Evolutionary conservation across 2,329 filamentous ascomycete genomes (phyloP), one percentile per base, ranked within the genome.

Genomic region (Paecilomyces formosus): DNA sequence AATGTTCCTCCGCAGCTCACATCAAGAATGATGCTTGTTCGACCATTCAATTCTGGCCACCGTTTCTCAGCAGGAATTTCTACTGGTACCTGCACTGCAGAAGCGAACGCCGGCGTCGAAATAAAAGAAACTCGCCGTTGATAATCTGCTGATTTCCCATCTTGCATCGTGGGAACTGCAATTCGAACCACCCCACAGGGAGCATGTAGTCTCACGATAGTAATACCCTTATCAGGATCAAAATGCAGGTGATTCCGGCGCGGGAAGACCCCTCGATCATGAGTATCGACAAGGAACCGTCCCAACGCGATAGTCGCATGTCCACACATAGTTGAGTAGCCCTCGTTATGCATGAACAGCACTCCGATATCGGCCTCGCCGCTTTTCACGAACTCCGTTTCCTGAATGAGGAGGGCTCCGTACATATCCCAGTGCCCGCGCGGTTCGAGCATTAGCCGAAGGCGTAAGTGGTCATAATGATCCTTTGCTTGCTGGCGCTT

Each of bases 341-440:
- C 79, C 3, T 77, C 76, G 31, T 79, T 79, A 31, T 78, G 77
- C 60, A 72, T 72, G 65, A 81, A 81, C 2, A 82, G 62, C 1
- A 78, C 76, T 3, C 78, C 79, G 26, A 81, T 76, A 61, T 81
- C 70, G 0, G 79, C 80, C n/a, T 74, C 62, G 1, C 74, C 73
- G 1, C 63, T 59, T 6, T 54, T 50, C n/a, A 73, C 71, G 0
- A 77, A 68, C 63, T 79, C 78, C 3, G 79, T 79, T 21, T 74
- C 69, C 0, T 65, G 72, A 1, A 67, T 62, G 51, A 82, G 67
- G 26, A 82, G 72, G 5, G 78, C 79, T 2, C 80, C 79, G 60
- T 82, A 82, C 80, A 82, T 82, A 58, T 79, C 80, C 13, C 69
- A 68, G 62, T 82, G 79, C 13, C 79, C 79, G 33, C 79, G 74